Evolutionary conservation across 306 rosid genomes (phyloP), one percentile per base, ranked within the genome.

Genomic region (Heteromeles arbutifolia): DNA sequence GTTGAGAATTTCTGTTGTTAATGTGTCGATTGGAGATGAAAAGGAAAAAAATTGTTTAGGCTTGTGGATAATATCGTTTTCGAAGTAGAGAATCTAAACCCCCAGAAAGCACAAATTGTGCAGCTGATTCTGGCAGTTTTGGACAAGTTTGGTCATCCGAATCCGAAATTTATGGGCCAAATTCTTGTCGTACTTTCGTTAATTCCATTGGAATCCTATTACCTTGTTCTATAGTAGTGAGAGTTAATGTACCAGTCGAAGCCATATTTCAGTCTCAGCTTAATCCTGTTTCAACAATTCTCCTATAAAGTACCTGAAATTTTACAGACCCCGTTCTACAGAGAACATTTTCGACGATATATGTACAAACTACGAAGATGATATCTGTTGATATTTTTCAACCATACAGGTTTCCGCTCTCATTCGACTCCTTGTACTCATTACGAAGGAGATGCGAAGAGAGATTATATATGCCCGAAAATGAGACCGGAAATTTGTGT

Each of bases 401-500:
- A 34, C 9, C 39, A 34, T 6, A 7, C 39, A 34, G 8, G 2
- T 34, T 34, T 34, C 39, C 9, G 2, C 39, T 34, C 39, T 34
- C 9, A 7, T 34, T 34, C 1, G 39, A 34, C 12, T 56, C n/a
- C 29, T n/a, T n/a, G 24, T 32, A 9, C 39, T 13, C 5, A 21
- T 28, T 8, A n/a, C 6, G 31, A 58, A 73, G 56, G 14, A 31
- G 37, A 24, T 6, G 43, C 11, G 4, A 73, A n/a, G 31, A 24
- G 59, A 37, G 34, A 57, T 45, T 50, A 37, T 11, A 4, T 65
- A 34, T 79, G 78, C 78, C 13, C 41, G 67, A 54, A 79, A 69
- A 65, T 83, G 73, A 70, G 53, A 67, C 52, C 26, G 31, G 85
- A 82, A 44, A 74, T 78, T 10, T 26, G 37, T 18, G 8, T 65